Conservation (phyloP, 768 basidiomycete genomes). For the Mycena haematopus region DNA sequence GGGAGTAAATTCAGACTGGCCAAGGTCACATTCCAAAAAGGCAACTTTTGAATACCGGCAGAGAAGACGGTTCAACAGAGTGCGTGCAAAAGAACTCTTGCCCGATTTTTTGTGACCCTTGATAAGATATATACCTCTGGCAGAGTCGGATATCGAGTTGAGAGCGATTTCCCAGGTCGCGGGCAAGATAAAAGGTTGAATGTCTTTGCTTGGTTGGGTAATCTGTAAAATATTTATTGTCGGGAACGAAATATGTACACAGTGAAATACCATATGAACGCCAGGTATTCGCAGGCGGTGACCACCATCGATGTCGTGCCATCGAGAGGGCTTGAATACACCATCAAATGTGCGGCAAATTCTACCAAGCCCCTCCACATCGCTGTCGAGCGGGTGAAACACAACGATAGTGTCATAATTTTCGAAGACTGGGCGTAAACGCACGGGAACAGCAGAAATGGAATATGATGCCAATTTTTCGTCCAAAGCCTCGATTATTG, state of each 20-base stretch:
- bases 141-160: slow-evolving; percentile 28
- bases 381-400: slow-evolving; percentile 62
- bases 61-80: slow-evolving; percentile 73
- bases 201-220: slow-evolving; percentile 43
- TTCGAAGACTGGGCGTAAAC: slow-evolving; percentile 28
- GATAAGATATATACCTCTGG: slow-evolving; percentile 61
- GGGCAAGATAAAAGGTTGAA: slow-evolving; percentile 45
- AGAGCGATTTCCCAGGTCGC: slow-evolving; percentile 48
- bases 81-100: slow-evolving; percentile 88
- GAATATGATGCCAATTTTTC: slow-evolving; percentile 16
- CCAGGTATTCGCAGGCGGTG: slow-evolving; percentile 54
- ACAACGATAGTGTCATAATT: slow-evolving; percentile 51
- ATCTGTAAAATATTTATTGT: slow-evolving; percentile 37
- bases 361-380: slow-evolving; percentile 69
- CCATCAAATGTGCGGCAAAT: slow-evolving; percentile 69
- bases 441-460: slow-evolving; percentile 27
- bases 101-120: slow-evolving; percentile 89
- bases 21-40: slow-evolving; percentile 90
- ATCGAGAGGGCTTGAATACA: slow-evolving; percentile 62
- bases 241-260: not conserved
- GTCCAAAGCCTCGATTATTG: slow-evolving; percentile 45
- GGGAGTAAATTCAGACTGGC: slow-evolving; percentile 93
- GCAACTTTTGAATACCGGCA: slow-evolving; percentile 80
- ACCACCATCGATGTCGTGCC: slow-evolving; percentile 40
- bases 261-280: slow-evolving; percentile 52